A percentile compares a stretch with the other conserved stretches of the same genome.
Evolutionary conservation across 78 protist genomes (phyloP).

Genomic region (Isochrysis galbana): DNA sequence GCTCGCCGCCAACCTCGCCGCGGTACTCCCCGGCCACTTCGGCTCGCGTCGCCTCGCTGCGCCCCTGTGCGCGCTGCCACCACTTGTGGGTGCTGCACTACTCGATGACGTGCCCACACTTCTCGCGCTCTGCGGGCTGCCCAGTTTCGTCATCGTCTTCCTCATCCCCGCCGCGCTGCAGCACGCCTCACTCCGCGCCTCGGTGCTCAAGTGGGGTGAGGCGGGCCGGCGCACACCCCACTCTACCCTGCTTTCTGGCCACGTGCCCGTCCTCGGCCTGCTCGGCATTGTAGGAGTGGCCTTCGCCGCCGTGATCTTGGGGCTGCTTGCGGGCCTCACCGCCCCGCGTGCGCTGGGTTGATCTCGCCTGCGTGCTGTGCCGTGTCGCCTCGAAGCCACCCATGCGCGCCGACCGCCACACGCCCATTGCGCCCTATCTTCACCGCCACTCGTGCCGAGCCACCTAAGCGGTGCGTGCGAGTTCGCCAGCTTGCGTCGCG

Average conservation of each 20-base stretch:
- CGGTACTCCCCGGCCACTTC: background rate
- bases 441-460: no score
- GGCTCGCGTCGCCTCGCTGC: background rate
- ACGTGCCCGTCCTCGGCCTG: background rate
- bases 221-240: background rate
- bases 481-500: no score
- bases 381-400: no score
- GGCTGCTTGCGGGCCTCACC: no score
- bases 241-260: background rate
- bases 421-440: no score
- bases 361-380: no score
- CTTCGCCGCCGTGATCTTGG: no score
- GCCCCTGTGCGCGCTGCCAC: background rate
- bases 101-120: background rate
- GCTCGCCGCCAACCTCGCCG: background rate
- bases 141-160: background rate
- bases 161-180: background rate
- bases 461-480: no score
- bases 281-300: background rate
- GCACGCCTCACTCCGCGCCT: background rate
- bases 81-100: background rate
- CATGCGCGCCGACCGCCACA: no score
- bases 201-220: background rate
- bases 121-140: background rate
- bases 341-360: no score